A percentile compares a stretch with the other conserved stretches of the same genome.
These are phyloP conservation scores for Exophiala sp. DNA, from an alignment of 2,329 filamentous ascomycete species.

Conservation along the genomic window DNA sequence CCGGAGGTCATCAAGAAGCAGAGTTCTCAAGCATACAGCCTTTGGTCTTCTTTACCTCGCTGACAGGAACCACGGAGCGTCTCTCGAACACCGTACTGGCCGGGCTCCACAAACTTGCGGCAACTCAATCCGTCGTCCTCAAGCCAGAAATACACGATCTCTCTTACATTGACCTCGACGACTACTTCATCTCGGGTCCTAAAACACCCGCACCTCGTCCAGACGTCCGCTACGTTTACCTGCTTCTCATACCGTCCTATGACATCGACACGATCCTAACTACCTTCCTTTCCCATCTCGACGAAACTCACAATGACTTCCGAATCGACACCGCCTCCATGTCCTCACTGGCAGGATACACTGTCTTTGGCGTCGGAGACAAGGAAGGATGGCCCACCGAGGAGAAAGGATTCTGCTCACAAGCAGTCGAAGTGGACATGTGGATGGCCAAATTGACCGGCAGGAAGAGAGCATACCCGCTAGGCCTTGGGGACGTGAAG, in stretches of 20 bases:
- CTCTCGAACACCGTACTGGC: constrained; percentile 64
- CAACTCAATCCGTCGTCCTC: constrained; percentile 34
- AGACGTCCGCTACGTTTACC: constrained; percentile 62
- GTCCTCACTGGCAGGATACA: constrained; percentile 73
- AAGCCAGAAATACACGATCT: constrained; percentile 70
- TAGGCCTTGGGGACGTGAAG: constrained; percentile 85
- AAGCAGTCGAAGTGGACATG: constrained; percentile 83
- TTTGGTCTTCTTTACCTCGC: constrained; percentile 82
- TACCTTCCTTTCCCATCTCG: constrained; percentile 78
- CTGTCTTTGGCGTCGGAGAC: constrained; percentile 92
- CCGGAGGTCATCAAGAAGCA: background rate
- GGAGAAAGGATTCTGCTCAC: constrained; percentile 85
- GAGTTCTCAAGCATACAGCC: constrained; percentile 51
- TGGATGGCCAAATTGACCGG: constrained; percentile 97
- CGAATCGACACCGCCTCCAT: constrained; percentile 87
- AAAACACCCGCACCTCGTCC: constrained; percentile 7
- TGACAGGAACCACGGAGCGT: constrained; percentile 78
- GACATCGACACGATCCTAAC: constrained; percentile 92
- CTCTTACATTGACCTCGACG: constrained; percentile 84
- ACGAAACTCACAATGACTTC: constrained; percentile 95
- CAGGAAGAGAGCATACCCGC: constrained; percentile 78
- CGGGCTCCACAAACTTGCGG: constrained; percentile 45
- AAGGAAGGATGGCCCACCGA: constrained; percentile 88
- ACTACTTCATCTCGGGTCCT: constrained; percentile 79
- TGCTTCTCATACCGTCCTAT: constrained; percentile 83